Base-by-base conservation (phyloP, 345 rosid species). In the Microcos paniculata region DNA sequence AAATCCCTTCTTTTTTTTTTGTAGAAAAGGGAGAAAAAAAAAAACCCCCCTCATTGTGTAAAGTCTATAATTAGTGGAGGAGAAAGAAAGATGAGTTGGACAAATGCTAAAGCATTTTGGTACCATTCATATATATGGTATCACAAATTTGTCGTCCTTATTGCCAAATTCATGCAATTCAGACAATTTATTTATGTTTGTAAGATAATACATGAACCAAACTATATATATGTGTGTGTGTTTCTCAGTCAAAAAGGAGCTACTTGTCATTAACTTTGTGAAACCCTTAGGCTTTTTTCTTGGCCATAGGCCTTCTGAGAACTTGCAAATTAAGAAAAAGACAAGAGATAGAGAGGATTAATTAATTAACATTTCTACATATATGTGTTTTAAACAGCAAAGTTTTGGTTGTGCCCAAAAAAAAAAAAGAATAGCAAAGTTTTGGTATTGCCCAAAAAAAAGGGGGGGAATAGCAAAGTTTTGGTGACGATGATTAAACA, bases 321-420 rank as follows among this genome's bases (percentile, higher is more conserved):
- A 62, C 82, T 80, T 85, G 31, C 64, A 8, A n/a, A 30, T 45
- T 75, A 85, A 85, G 81, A 73, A 73, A 82, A 9, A 38, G 46
- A 49, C 31, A 57, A 9, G n/a, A 63, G 75, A 26, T 31, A 38
- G 62, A n/a, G 8, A 56, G n/a, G n/a, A n/a, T n/a, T n/a, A n/a
- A n/a, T n/a, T 13, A 26, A 5, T 3, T 26, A 18, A 51, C 21
- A n/a, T n/a, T n/a, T n/a, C n/a, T n/a, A n/a, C n/a, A n/a, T n/a
- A n/a, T n/a, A n/a, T n/a, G n/a, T n/a, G n/a, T n/a, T n/a, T n/a
- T n/a, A n/a, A n/a, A n/a, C n/a, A n/a, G n/a, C n/a, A n/a, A n/a
- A n/a, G n/a, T n/a, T n/a, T n/a, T n/a, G n/a, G n/a, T n/a, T n/a
- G n/a, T n/a, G n/a, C n/a, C n/a, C n/a, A n/a, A n/a, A n/a, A n/a